Percentiles rank a stretch among this genome's conserved stretches.
Evolutionary conservation across 192 early-diverging fungal species (phyloP).

Genomic region (Podila epigama): DNA sequence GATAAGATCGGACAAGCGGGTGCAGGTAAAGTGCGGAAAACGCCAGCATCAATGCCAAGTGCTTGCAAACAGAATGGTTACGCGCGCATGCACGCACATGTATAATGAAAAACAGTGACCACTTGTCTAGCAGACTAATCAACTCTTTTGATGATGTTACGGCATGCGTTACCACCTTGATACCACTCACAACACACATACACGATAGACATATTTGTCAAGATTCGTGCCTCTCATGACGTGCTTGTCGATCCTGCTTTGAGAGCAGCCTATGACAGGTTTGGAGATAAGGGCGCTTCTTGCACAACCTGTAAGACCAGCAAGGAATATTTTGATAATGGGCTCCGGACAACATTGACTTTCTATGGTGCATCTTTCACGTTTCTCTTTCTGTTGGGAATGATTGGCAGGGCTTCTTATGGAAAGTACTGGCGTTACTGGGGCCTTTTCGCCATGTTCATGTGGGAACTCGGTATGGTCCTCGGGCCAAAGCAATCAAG

Average conservation of each 20-base stretch:
- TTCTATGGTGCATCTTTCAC: not conserved
- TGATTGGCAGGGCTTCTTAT: not conserved
- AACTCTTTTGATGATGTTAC: not conserved
- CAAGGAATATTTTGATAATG: slow-evolving; percentile 7
- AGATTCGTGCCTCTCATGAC: slow-evolving; percentile 13
- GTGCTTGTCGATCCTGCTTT: slow-evolving; percentile 4
- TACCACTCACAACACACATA: not conserved
- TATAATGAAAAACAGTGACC: too few species aligned
- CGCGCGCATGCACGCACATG: too few species aligned
- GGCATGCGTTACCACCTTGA: not conserved
- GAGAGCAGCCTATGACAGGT: slow-evolving; percentile 10
- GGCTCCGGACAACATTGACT: not conserved
- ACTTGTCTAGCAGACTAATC: too few species aligned
- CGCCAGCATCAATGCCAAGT: too few species aligned
- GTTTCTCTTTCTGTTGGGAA: not conserved
- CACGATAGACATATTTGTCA: slow-evolving; percentile 7
- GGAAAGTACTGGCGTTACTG: slow-evolving; percentile 19
- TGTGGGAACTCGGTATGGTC: slow-evolving; percentile 2
- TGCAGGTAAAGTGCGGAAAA: slow-evolving; percentile 10
- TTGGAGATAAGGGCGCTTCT: not conserved
- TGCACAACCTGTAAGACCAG: slow-evolving; percentile 4
- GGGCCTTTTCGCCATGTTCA: not conserved
- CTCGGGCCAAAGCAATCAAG: not conserved
- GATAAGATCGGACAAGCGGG: slow-evolving; percentile 18
- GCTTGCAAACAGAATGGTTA: too few species aligned